Evolutionary conservation across 345 rosid species (phyloP), one percentile per base, ranked within the genome.

Genomic region (Physaria fendleri): DNA sequence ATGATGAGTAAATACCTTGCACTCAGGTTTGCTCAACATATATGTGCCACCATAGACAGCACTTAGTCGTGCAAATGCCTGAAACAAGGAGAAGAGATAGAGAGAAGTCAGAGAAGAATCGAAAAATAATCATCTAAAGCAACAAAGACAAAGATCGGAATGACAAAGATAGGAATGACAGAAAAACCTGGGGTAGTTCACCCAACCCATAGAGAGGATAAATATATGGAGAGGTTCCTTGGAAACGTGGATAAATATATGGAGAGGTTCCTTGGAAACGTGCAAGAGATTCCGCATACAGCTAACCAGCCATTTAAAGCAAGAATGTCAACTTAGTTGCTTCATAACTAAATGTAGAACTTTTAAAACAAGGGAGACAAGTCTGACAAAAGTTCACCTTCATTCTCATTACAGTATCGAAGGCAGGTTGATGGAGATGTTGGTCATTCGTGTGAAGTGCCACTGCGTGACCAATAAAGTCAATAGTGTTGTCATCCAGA

Each of bases 11-110:
- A 46, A 41, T 48, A 88, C 98, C 94, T 89, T 89, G 65, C 96
- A 89, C 44, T 85, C 87, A 56, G 96, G 96, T 73, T 89, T 93
- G 82, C 78, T 87, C 48, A 93, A 78, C 99, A 93, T 93, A 82
- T 93, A 89, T 51, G 96, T 89, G 42, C 96, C 95, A 43, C 96
- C 95, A 62, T 89, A 88, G 51, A 93, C 99, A 16, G 95, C 99
- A 76, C 97, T 93, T 56, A 88, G 78, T 32, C 97, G 91, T 12
- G 99, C 96, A 72, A 89, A 93, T 50, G 97, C 95, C 97, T 85
- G 77, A 69, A 69, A 41, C 14, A 23, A 22, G 29, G 57, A 3
- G 42, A 42, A 41, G 35, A 40, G 44, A 42, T 8, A 48, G 64
- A 47, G 18, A 30, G 27, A 18, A 47, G 59, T 32, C 54, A 18